These are phyloP conservation scores for Chenopodium suecicum DNA, from an alignment of 148 eudicot genomes.

Conservation along the genomic window DNA sequence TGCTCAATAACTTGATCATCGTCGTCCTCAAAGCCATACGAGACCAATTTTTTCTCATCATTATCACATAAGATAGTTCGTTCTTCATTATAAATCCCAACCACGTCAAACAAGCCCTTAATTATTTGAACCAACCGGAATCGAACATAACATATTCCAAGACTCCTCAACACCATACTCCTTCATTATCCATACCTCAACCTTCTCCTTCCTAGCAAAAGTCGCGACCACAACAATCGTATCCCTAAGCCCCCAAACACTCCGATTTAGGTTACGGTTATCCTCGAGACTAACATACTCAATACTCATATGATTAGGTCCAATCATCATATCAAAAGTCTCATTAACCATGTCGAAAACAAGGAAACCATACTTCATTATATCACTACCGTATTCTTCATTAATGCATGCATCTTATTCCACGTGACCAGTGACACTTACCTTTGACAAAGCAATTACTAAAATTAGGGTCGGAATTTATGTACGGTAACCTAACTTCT, in stretches of 20 bases:
- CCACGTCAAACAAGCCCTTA: neutral
- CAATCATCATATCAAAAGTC: neutral
- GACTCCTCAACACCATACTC: conserved; percentile 18
- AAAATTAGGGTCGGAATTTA: neutral
- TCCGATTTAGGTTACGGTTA: neutral
- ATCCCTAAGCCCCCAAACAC: conserved; percentile 4
- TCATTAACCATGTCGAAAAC: conserved; percentile 1
- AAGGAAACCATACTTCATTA: neutral
- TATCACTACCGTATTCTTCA: neutral
- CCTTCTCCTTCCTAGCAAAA: neutral
- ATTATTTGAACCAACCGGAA: neutral
- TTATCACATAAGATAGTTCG: neutral
- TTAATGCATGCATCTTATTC: too few species aligned
- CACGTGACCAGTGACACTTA: conserved; percentile 6
- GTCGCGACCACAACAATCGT: neutral
- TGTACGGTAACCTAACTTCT: neutral
- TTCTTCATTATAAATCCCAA: neutral
- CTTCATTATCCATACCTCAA: conserved; percentile 12
- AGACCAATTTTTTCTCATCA: neutral
- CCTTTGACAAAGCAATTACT: conserved; percentile 7
- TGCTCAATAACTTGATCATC: neutral
- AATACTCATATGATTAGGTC: neutral
- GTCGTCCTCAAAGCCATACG: neutral
- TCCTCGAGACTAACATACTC: too few species aligned
- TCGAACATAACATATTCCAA: neutral